Evolutionary conservation across 345 rosid species (phyloP).

Genomic region (Aegle marmelos): DNA sequence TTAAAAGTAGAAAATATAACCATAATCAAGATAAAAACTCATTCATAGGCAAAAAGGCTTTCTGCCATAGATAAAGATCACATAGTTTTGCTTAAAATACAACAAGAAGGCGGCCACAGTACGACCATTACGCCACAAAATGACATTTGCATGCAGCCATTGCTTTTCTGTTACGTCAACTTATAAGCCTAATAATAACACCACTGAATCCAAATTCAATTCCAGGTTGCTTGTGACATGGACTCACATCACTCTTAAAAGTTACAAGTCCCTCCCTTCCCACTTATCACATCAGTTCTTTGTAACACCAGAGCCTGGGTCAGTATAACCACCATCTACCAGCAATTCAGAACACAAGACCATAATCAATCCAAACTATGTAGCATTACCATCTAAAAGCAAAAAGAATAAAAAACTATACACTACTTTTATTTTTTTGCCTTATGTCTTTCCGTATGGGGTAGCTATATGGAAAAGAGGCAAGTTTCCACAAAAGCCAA

Average conservation of each 20-base stretch:
- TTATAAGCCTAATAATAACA: neutral
- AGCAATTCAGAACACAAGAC: slow-evolving; percentile 6
- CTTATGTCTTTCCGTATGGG: neutral
- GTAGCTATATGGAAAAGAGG: neutral
- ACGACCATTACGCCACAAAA: neutral
- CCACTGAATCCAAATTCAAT: neutral
- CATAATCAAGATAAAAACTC: neutral
- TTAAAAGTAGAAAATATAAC: neutral
- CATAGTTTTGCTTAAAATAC: neutral
- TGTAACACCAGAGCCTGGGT: neutral
- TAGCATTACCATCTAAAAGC: neutral
- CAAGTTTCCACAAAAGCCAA: neutral
- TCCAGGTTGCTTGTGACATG: neutral
- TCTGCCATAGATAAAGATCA: neutral
- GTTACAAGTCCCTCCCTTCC: neutral
- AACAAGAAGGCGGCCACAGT: neutral
- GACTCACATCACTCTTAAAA: neutral
- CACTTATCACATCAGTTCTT: neutral
- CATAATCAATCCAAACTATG: neutral
- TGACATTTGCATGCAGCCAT: neutral
- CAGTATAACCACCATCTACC: slow-evolving; percentile 11
- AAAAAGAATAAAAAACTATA: neutral
- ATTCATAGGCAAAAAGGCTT: neutral
- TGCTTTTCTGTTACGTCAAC: neutral
- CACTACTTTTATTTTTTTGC: neutral